Percentiles rank a stretch among this genome's conserved stretches.
phyloP scores from a whole-genome alignment of 2,329 filamentous ascomycete genomes.

The Cytospora chrysosperma region DNA sequence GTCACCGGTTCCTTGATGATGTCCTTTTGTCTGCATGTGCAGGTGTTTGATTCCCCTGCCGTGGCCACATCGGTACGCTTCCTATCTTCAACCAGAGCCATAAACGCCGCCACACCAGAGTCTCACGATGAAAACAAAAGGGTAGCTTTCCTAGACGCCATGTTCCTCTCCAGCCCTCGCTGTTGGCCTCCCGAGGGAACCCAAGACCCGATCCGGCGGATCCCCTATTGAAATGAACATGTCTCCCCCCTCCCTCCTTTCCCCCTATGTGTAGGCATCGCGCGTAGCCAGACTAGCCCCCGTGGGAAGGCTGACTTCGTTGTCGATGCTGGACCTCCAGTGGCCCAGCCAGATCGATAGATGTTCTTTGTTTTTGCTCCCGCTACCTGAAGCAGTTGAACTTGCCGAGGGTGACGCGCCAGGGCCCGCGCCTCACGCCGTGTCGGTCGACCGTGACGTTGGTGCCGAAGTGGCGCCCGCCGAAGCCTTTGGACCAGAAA shows the following conservation, averaged over 20 bases:
- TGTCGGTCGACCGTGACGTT: conserved; percentile 46
- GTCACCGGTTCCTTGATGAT: neutral
- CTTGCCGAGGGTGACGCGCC: conserved; percentile 49
- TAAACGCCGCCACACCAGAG: too few relatives aligned
- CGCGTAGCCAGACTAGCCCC: neutral
- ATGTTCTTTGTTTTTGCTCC: neutral
- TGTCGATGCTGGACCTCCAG: neutral
- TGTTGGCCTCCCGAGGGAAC: neutral
- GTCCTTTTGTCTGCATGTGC: neutral
- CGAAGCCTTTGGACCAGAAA: conserved; percentile 47
- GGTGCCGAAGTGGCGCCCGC: conserved; percentile 50
- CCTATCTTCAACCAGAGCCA: too few relatives aligned
- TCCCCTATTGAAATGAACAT: neutral
- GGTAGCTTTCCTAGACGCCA: neutral
- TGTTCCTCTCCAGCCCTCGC: neutral
- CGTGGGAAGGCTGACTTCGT: neutral
- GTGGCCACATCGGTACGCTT: too few relatives aligned
- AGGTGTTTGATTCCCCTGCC: too few relatives aligned
- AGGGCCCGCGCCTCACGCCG: conserved; percentile 49
- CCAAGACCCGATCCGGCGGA: neutral
- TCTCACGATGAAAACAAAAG: too few relatives aligned
- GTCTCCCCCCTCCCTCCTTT: neutral
- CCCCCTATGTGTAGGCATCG: neutral
- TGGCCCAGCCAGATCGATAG: too few relatives aligned
- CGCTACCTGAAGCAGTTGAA: conserved; percentile 50